A percentile compares a stretch with the other conserved stretches of the same genome.
Conservation (phyloP, 2,329 filamentous ascomycete genomes). For the Alternaria conjuncta region DNA sequence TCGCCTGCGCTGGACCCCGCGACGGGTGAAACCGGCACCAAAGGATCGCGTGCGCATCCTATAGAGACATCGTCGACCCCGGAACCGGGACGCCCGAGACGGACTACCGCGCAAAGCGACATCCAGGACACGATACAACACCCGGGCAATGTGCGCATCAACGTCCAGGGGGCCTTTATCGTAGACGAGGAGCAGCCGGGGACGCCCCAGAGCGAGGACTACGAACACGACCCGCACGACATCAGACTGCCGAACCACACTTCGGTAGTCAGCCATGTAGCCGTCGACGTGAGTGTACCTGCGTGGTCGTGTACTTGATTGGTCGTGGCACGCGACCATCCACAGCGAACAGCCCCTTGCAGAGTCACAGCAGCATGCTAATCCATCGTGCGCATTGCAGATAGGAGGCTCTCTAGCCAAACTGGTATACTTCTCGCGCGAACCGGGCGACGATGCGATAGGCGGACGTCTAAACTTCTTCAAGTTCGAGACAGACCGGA, state of each 20-base stretch:
- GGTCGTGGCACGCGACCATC: slow-evolving; percentile 21
- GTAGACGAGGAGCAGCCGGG: slow-evolving; percentile 72
- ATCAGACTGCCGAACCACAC: slow-evolving; percentile 97
- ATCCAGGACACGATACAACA: slow-evolving; percentile 63
- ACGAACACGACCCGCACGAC: slow-evolving; percentile 81
- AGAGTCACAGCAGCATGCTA: slow-evolving; percentile 15
- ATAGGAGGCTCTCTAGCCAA: slow-evolving; percentile 96
- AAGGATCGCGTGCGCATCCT: slow-evolving; percentile 21
- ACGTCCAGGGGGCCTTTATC: slow-evolving; percentile 95
- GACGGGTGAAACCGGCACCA: slow-evolving; percentile 40
- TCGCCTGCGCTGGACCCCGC: slow-evolving; percentile 38
- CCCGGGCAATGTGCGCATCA: slow-evolving; percentile 82
- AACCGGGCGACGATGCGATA: slow-evolving; percentile 76
- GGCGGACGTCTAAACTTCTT: slow-evolving; percentile 94
- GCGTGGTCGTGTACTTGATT: slow-evolving; percentile 19
- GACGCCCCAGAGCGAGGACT: slow-evolving; percentile 59
- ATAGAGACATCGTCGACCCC: slow-evolving; percentile 24
- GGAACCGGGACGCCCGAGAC: slow-evolving; percentile 31
- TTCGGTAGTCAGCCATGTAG: slow-evolving; percentile 93
- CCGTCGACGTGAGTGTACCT: slow-evolving; percentile 77
- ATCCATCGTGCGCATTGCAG: slow-evolving; percentile 54
- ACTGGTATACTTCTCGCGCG: slow-evolving; percentile 95
- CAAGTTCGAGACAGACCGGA: slow-evolving; percentile 93
- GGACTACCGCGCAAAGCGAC: slow-evolving; percentile 46
- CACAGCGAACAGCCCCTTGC: not conserved